Evolutionary conservation across 495 filamentous ascomycete species (phyloP), one percentile per base, ranked within the genome.

Genomic region (Aspergillus bertholletiae): DNA sequence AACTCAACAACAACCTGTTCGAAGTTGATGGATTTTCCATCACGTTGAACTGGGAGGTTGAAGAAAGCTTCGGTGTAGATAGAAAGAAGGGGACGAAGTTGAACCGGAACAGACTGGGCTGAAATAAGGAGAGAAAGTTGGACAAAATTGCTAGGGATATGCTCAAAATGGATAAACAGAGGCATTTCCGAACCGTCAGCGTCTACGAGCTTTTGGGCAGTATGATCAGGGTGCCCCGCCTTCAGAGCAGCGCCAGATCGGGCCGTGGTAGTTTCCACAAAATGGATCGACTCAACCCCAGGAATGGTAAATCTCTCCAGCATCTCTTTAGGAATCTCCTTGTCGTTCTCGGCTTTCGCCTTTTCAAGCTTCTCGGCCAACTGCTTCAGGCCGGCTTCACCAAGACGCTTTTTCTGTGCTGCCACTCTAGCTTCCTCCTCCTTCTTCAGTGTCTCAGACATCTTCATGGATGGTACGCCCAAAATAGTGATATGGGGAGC

Each of bases 141-240:
- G 40, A 96, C 90, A 64, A 99, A 99, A 60, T 88, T 93, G 41
- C 88, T 92, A 28, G 84, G 83, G 28, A 96, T 87, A 60, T 96
- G 83, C 74, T 99, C 94, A 60, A 94, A 99, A 71, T 99, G 95
- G n/a, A 99, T 79, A 70, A 96, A 99, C 2, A 96, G 76, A 1
- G 92, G 89, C 34, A 82, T 59, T 46, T 80, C 78, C 3, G 78
- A 59, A 8, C 79, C 75, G 49, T 92, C 85, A 21, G 79, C 75
- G 61, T 96, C 89, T 46, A 98, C 81, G 43, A 86, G 64, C 50
- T 84, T 79, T 66, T 98, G 94, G n/a, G 87, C 77, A 0, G 77
- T 62, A 62, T 90, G 93, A 20, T 85, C 73, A 1, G 82, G 74
- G 26, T 62, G 75, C 8, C 90, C 90, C 54, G 90, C 72, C 53